These are phyloP conservation scores for Psilocybe azurescens DNA, from an alignment of 768 basidiomycete genomes.

Conservation along the genomic window DNA sequence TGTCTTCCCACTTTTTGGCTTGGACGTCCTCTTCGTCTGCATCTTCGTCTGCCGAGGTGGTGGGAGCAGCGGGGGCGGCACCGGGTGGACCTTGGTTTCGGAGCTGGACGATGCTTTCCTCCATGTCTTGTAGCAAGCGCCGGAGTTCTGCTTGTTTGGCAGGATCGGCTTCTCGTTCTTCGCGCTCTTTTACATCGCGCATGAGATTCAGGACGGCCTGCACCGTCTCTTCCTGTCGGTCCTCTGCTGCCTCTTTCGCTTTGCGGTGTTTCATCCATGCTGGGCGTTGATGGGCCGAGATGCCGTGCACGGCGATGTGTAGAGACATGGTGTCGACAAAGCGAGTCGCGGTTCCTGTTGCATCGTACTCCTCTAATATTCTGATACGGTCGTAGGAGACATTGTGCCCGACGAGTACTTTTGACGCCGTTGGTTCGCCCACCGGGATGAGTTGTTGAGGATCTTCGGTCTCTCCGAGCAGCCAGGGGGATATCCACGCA, in stretches of 20 bases:
- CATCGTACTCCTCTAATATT: constrained; percentile 80
- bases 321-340: constrained; percentile 96
- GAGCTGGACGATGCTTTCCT: constrained; percentile 39
- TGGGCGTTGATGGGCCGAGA: constrained; percentile 93
- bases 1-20: constrained; percentile 86
- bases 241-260: constrained; percentile 57
- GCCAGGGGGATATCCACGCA: constrained; percentile 95
- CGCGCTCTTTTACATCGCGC: constrained; percentile 49
- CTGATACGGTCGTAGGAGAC: constrained; percentile 92
- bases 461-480: constrained; percentile 62
- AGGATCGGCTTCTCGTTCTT: constrained; percentile 50
- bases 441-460: constrained; percentile 78
- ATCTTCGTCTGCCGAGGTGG: not conserved
- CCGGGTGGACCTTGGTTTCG: constrained; percentile 17
- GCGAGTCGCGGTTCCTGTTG: constrained; percentile 70
- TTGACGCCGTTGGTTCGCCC: constrained; percentile 55
- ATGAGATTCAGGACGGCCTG: constrained; percentile 55
- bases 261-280: constrained; percentile 91
- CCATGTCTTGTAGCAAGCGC: constrained; percentile 41
- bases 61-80: not conserved
- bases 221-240: constrained; percentile 66
- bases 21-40: constrained; percentile 28
- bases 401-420: constrained; percentile 91
- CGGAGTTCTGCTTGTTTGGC: constrained; percentile 49
- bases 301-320: constrained; percentile 92